phyloP scores from a whole-genome alignment of 257 asterid species.

The Orobanche coerulescens region DNA sequence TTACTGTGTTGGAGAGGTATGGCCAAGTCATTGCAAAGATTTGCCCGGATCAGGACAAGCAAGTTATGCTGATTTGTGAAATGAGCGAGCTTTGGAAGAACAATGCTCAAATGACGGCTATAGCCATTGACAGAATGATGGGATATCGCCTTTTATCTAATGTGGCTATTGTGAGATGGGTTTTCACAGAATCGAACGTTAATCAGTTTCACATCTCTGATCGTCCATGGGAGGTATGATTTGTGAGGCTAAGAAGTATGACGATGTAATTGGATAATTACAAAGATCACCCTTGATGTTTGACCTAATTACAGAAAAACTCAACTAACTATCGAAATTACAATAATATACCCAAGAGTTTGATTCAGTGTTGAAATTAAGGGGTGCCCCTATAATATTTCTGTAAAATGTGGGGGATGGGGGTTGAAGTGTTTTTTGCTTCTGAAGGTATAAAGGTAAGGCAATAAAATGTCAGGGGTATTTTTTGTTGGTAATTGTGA shows the following conservation, averaged over 20 bases:
- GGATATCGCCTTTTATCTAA: conserved; percentile 92
- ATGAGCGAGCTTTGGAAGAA: conserved; percentile 86
- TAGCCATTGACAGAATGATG: conserved; percentile 97
- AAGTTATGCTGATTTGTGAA: conserved; percentile 75
- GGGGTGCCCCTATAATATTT: no score
- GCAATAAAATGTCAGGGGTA: no score
- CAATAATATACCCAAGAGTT: no score
- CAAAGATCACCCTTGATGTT: no score
- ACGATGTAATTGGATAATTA: no score
- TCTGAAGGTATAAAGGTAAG: no score
- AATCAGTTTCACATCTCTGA: conserved; percentile 78
- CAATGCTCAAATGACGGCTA: conserved; percentile 81
- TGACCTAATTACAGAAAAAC: no score
- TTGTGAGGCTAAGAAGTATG: neutral
- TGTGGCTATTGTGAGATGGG: conserved; percentile 94
- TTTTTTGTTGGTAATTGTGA: no score
- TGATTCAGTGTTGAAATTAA: no score
- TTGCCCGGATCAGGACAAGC: conserved; percentile 80
- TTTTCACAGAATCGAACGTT: conserved; percentile 59
- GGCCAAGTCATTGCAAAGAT: conserved; percentile 83
- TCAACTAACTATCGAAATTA: no score
- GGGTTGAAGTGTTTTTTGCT: no score
- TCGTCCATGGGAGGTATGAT: conserved; percentile 91
- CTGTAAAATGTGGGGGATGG: no score
- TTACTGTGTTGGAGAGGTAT: conserved; percentile 93